phyloP scores from a whole-genome alignment of 169 alveolate species.

The Eimeria falciformis region DNA sequence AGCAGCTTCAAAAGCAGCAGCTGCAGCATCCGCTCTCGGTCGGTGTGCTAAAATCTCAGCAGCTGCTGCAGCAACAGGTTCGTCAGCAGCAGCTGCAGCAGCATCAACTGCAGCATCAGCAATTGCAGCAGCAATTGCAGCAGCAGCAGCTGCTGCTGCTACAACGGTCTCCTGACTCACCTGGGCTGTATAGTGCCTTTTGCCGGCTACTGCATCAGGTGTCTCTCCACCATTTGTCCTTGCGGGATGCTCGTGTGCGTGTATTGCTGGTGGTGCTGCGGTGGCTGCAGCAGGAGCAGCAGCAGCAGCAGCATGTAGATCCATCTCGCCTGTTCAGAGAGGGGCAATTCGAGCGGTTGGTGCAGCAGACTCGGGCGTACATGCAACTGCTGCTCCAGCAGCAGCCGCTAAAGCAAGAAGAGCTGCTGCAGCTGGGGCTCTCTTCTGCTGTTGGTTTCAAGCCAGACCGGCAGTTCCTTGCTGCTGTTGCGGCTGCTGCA shows the following conservation, averaged over 20 bases:
- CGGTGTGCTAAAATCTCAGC: not conserved
- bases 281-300: constrained; percentile 82
- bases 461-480: constrained; percentile 46
- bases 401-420: constrained; percentile 72
- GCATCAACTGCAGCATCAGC: constrained; percentile 12
- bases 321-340: constrained; percentile 76
- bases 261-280: constrained; percentile 81
- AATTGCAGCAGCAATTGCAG: constrained; percentile 33
- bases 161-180: constrained; percentile 45
- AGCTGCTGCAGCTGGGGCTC: constrained; percentile 68
- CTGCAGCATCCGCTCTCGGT: constrained; percentile 47
- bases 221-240: constrained; percentile 71
- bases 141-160: constrained; percentile 65
- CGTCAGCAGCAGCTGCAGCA: constrained; percentile 29
- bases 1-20: constrained; percentile 58
- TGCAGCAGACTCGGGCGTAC: constrained; percentile 82
- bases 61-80: constrained; percentile 23
- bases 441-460: constrained; percentile 69
- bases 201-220: constrained; percentile 74
- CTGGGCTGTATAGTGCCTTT: constrained; percentile 51
- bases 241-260: constrained; percentile 82
- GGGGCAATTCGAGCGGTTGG: constrained; percentile 79
- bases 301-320: constrained; percentile 77
- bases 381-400: constrained; percentile 79
- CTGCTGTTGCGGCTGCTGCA: constrained; percentile 69